A percentile compares a stretch with the other conserved stretches of the same genome.
These are phyloP conservation scores for Syzygium jambos DNA, from an alignment of 345 rosid species.

Conservation along the genomic window DNA sequence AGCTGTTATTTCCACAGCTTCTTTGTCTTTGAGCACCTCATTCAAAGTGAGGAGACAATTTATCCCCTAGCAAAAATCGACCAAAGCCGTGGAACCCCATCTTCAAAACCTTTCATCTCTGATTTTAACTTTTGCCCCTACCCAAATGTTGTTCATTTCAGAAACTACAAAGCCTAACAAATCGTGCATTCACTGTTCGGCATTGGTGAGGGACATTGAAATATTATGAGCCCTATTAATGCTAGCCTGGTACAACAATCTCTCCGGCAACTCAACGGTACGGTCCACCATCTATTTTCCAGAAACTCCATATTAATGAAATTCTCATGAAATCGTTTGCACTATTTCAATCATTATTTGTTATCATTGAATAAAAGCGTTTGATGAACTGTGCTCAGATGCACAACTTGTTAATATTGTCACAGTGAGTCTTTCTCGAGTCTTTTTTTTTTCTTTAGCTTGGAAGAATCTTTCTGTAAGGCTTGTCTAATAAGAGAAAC, in stretches of 20 bases:
- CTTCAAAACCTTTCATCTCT: no score
- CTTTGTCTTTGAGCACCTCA: background rate
- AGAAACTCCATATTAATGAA: no score
- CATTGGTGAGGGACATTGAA: background rate
- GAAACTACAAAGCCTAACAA: background rate
- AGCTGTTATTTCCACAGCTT: background rate
- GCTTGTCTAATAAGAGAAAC: background rate
- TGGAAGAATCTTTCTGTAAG: background rate
- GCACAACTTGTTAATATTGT: background rate
- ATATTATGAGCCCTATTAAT: background rate
- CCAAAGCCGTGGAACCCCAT: rapidly evolving
- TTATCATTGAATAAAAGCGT: background rate
- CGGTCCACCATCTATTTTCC: no score
- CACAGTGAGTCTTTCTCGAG: background rate
- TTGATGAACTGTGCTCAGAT: background rate
- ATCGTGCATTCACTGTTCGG: background rate
- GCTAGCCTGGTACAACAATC: no score
- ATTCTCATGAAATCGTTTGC: background rate
- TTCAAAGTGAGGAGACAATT: background rate
- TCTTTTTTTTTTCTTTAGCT: background rate
- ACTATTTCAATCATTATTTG: background rate
- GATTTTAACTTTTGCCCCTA: background rate
- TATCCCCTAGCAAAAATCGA: background rate
- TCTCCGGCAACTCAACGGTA: no score
- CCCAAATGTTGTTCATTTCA: background rate